Evolutionary conservation across 2,329 filamentous ascomycete species (phyloP).

Genomic region (Blastomyces parvus): DNA sequence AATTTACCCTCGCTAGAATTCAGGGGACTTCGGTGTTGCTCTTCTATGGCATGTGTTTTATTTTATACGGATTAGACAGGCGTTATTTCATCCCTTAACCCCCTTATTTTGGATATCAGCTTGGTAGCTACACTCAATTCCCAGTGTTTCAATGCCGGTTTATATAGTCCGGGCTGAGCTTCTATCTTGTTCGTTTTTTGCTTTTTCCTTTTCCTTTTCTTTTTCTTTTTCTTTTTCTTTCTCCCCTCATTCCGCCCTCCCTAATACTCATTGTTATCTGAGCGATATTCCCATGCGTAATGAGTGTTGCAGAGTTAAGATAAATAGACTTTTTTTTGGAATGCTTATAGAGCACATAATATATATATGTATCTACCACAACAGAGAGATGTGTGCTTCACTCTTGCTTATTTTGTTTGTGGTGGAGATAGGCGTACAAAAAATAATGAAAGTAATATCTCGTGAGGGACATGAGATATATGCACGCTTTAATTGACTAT

Average conservation of each 20-base stretch:
- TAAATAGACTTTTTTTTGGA: background rate
- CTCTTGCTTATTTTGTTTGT: background rate
- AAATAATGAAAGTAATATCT: background rate
- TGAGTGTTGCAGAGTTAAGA: background rate
- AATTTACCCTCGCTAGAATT: background rate
- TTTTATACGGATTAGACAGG: background rate
- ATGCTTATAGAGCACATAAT: background rate
- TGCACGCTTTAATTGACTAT: background rate
- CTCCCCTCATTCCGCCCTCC: background rate
- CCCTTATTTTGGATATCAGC: background rate
- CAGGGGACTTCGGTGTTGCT: background rate
- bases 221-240: background rate
- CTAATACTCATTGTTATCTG: background rate
- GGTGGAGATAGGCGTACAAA: background rate
- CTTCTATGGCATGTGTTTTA: no score
- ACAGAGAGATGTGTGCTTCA: background rate
- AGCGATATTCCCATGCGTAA: background rate
- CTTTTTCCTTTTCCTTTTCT: background rate
- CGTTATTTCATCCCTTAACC: background rate
- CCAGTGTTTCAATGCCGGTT: background rate
- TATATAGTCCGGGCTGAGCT: background rate
- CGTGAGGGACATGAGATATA: background rate
- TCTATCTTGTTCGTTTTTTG: background rate
- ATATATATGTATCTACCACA: background rate
- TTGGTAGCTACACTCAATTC: background rate